A percentile compares a stretch with the other conserved stretches of the same genome.
Conservation (phyloP, 805 yeast genomes). For the Vanderwaltozyma yarrowii region DNA sequence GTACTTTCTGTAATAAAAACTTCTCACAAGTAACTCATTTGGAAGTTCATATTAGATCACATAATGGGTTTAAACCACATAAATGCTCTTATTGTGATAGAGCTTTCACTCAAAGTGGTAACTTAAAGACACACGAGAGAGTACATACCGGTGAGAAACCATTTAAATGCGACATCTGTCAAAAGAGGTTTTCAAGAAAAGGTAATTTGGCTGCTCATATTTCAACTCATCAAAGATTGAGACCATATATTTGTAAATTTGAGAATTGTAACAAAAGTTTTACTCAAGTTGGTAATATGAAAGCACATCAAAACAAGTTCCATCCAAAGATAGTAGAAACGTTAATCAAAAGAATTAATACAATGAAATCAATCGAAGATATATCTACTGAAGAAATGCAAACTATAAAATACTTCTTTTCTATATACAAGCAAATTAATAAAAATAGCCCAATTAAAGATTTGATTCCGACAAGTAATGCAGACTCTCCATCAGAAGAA, state of each 20-base stretch:
- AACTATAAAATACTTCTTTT: conserved; percentile 66
- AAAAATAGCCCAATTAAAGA: too few relatives aligned
- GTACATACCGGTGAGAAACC: conserved; percentile 92
- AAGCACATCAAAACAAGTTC: conserved; percentile 87
- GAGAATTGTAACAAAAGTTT: conserved; percentile 77
- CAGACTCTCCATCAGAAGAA: too few relatives aligned
- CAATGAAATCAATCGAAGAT: conserved; percentile 38
- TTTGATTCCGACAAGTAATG: too few relatives aligned
- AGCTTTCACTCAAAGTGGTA: conserved; percentile 84
- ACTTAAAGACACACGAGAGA: conserved; percentile 72
- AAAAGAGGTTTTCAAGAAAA: conserved; percentile 72
- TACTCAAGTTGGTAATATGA: conserved; percentile 87
- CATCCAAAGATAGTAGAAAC: conserved; percentile 61
- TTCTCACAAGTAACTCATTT: conserved; percentile 84
- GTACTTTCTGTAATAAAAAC: conserved; percentile 66
- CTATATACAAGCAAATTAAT: conserved; percentile 45
- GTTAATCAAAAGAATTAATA: conserved; percentile 58
- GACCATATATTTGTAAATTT: conserved; percentile 70
- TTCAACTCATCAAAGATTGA: conserved; percentile 66
- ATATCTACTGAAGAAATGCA: conserved; percentile 57
- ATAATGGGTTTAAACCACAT: conserved; percentile 79
- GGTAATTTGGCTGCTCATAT: conserved; percentile 88
- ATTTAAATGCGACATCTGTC: conserved; percentile 67
- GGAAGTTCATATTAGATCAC: conserved; percentile 82
- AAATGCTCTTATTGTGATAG: conserved; percentile 71